These are phyloP conservation scores for Termitomyces sp. DNA, from an alignment of 768 basidiomycete genomes.

Conservation along the genomic window DNA sequence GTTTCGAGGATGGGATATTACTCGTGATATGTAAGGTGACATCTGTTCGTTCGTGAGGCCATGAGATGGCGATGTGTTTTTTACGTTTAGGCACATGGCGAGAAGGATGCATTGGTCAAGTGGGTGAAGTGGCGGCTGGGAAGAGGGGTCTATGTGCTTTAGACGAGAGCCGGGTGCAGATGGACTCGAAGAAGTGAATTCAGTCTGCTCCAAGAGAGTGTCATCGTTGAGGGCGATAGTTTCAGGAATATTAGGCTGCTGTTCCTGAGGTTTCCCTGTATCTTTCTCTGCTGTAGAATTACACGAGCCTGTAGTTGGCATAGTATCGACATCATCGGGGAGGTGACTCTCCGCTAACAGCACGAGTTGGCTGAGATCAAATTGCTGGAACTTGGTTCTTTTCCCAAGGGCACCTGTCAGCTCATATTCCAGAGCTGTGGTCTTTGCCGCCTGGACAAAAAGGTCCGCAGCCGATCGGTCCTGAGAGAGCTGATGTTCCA, in stretches of 20 bases:
- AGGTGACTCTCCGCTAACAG: conserved; percentile 85
- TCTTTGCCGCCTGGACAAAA: conserved; percentile 75
- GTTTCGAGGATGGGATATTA: conserved; percentile 85
- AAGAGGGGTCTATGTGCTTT: conserved; percentile 72
- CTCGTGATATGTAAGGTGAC: conserved; percentile 86
- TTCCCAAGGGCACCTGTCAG: conserved; percentile 91
- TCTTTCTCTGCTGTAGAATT: conserved; percentile 3
- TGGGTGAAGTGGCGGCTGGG: conserved; percentile 86
- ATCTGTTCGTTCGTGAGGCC: conserved; percentile 92
- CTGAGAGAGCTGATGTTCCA: conserved; percentile 72
- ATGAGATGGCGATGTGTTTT: conserved; percentile 85
- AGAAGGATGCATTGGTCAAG: conserved; percentile 93
- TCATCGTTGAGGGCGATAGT: conserved; percentile 89
- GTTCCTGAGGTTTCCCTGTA: conserved; percentile 1
- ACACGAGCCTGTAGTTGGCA: conserved; percentile 6
- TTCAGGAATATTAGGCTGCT: conserved; percentile 55
- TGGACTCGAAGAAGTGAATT: conserved; percentile 76
- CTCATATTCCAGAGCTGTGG: conserved; percentile 81
- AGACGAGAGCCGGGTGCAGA: conserved; percentile 46
- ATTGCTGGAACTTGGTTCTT: conserved; percentile 90
- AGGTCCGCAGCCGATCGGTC: conserved; percentile 75
- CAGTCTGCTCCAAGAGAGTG: conserved; percentile 90
- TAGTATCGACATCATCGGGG: conserved; percentile 25
- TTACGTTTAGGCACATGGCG: conserved; percentile 84
- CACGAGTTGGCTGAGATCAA: conserved; percentile 84